Evolutionary conservation across 2,329 filamentous ascomycete species (phyloP).

Genomic region (Fusarium pseudoanthophilum): DNA sequence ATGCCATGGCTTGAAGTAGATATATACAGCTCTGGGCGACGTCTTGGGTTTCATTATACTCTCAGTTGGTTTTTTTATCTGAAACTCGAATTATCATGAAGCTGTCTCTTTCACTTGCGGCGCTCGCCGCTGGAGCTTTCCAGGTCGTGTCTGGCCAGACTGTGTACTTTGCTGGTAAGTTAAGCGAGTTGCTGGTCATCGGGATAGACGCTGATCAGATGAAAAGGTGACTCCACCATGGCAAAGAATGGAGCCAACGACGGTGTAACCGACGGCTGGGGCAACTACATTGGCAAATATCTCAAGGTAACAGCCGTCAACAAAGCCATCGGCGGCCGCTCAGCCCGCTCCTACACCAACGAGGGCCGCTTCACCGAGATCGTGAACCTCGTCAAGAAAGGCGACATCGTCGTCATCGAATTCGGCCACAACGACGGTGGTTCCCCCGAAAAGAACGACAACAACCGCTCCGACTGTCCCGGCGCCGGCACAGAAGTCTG

Average conservation of each 20-base stretch:
- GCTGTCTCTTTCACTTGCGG: slow-evolving; percentile 27
- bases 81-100: slow-evolving; percentile 34
- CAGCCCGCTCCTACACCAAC: slow-evolving; percentile 72
- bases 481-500: slow-evolving; percentile 66
- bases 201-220: neutral
- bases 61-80: neutral
- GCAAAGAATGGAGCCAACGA: slow-evolving; percentile 57
- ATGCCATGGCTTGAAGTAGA: neutral
- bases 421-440: slow-evolving; percentile 80
- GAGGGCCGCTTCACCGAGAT: slow-evolving; percentile 73
- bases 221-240: slow-evolving; percentile 68
- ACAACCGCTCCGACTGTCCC: slow-evolving; percentile 69
- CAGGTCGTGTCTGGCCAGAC: slow-evolving; percentile 21
- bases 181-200: too few relatives aligned
- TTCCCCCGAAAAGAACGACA: slow-evolving; percentile 63
- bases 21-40: slow-evolving; percentile 15
- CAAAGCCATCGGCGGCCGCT: slow-evolving; percentile 72
- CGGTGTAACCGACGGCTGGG: slow-evolving; percentile 66
- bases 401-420: slow-evolving; percentile 76
- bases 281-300: slow-evolving; percentile 66
- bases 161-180: slow-evolving; percentile 59
- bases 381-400: slow-evolving; percentile 60
- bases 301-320: slow-evolving; percentile 62
- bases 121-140: slow-evolving; percentile 31
- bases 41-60: neutral